Base-by-base conservation (phyloP, 2,329 filamentous ascomycete species). In the Colletotrichum musae region DNA sequence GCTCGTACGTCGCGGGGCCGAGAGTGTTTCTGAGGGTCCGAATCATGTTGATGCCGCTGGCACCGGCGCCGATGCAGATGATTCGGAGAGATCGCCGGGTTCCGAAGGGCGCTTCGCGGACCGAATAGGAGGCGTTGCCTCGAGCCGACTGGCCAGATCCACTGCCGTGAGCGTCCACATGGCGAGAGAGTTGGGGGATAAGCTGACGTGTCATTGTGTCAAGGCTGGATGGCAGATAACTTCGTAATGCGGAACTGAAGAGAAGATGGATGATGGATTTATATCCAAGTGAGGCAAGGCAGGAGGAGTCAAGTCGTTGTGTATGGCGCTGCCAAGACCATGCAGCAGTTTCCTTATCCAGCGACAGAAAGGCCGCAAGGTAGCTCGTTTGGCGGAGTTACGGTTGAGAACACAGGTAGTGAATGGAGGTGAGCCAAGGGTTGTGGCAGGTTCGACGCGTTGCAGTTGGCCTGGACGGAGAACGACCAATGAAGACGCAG, bases 21-120 rank as follows among this genome's bases (percentile, higher is more conserved):
- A 86, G 75, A 57, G 80, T 79, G 51, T 80, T 77, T 48, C 83
- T 81, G 47, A 86, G 77, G 5, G 84, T 83, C 62, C 83, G 82
- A 68, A 83, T 75, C 73, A 72, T 64, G 69, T 71, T 72, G 58
- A 72, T 68, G 5, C 71, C 71, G 56, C 69, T 71, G 9, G 71
- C 71, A 2, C 71, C 71, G 56, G 71, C 71, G 12, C 71, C 71
- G 21, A 72, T 56, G 12, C 60, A 66, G 47, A 71, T 57, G n/a
- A 72, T 72, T 16, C 71, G 71, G 32, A 72, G 4, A 10, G 58
- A 50, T 7, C 53, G 66, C 41, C 69, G 69, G 10, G 69, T 53
- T 28, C 61, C 69, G 51, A 72, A 64, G 12, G 71, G 69, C 5
- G 54, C 62, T 58, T 72, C 71, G 5, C 58, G 52, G 24, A 72